phyloP scores from a whole-genome alignment of 2,329 filamentous ascomycete genomes.

The Colletotrichum sp. region DNA sequence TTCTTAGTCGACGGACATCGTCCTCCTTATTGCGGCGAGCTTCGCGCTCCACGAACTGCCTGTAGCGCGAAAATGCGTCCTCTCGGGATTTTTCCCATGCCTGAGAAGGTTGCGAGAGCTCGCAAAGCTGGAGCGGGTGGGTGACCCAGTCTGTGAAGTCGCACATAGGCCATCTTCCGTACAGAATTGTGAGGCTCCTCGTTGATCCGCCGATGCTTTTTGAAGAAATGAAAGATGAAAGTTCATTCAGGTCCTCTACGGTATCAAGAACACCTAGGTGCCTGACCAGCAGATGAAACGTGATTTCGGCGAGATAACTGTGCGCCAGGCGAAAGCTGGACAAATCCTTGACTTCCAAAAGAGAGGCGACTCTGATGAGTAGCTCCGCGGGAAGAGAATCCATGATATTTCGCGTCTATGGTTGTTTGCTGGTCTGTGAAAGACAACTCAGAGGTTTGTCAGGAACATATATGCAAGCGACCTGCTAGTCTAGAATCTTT shows the following conservation, averaged over 20 bases:
- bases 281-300: neutral
- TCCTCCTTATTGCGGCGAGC: neutral
- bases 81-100: neutral
- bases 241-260: neutral
- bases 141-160: neutral
- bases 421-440: too few relatives aligned
- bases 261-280: neutral
- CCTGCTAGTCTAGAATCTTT: too few relatives aligned
- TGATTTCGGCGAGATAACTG: neutral
- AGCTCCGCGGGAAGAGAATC: too few relatives aligned
- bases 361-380: neutral
- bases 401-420: too few relatives aligned
- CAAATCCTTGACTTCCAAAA: neutral
- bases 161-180: neutral
- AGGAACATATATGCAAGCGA: too few relatives aligned
- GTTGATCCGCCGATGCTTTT: neutral
- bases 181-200: neutral
- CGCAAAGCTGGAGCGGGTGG: neutral
- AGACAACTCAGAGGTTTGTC: too few relatives aligned
- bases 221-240: neutral
- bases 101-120: neutral
- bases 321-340: neutral
- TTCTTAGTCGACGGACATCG: neutral
- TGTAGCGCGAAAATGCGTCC: neutral
- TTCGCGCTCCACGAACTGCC: neutral